Evolutionary conservation across 176 grass and related monocot species (phyloP).

Genomic region (Alloteropsis semialata): DNA sequence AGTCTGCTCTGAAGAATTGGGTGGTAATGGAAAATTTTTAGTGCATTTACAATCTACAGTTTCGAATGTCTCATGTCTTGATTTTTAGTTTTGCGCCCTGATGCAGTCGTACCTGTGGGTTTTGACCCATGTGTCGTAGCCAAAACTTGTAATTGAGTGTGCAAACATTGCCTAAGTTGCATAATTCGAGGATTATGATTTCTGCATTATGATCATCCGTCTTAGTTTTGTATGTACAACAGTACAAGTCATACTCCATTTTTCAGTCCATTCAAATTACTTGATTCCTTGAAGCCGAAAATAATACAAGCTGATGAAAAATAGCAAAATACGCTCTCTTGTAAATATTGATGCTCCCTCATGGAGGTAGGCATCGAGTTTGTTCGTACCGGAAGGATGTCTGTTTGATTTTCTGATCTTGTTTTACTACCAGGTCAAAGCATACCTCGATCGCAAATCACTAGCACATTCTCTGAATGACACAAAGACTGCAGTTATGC

Average conservation of each 20-base stretch:
- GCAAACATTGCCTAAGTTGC: not conserved
- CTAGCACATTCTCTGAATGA: conserved; percentile 92
- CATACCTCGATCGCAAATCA: conserved; percentile 83
- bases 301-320: not conserved
- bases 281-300: not conserved
- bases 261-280: not conserved
- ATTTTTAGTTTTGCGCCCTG: not conserved
- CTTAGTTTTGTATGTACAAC: not conserved
- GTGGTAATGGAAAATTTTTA: conserved; percentile 83
- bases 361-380: not conserved
- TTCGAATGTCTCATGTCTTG: not conserved
- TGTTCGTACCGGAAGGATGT: not conserved
- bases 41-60: not conserved
- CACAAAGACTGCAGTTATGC: conserved; percentile 93
- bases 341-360: not conserved
- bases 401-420: conserved; percentile 17
- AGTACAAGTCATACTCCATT: not conserved
- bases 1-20: conserved; percentile 90
- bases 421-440: conserved; percentile 60
- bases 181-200: not conserved
- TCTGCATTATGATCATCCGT: not conserved
- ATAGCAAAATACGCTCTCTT: not conserved
- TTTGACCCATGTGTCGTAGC: not conserved
- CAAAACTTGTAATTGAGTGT: not conserved
- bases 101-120: not conserved